A percentile compares a stretch with the other conserved stretches of the same genome.
Evolutionary conservation across 768 basidiomycete species (phyloP).

Genomic region (Mycena polygramma): DNA sequence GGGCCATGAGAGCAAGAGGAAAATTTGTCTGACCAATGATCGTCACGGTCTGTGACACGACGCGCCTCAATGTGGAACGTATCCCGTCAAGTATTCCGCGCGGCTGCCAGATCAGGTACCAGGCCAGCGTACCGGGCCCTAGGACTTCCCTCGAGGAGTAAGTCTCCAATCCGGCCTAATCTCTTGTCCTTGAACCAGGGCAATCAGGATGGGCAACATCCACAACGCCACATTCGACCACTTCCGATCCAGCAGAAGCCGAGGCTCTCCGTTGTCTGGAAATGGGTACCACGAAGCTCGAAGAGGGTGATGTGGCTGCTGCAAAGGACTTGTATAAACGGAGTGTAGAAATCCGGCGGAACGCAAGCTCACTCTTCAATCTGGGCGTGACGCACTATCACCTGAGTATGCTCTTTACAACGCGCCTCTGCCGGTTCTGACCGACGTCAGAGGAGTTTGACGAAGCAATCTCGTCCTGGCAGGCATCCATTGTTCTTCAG

Average conservation of each 20-base stretch:
- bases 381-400: conserved; percentile 92
- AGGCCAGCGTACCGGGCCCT: conserved; percentile 36
- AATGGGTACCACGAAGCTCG: conserved; percentile 85
- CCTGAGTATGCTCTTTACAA: conserved; percentile 70
- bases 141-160: conserved; percentile 46
- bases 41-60: not conserved
- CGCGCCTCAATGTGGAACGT: conserved; percentile 2
- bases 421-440: conserved; percentile 26
- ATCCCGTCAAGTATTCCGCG: not conserved
- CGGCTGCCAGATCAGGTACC: not conserved
- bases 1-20: conserved; percentile 9
- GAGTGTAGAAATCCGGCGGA: conserved; percentile 84
- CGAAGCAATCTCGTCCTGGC: conserved; percentile 88
- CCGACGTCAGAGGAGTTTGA: conserved; percentile 81
- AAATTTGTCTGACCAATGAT: not conserved
- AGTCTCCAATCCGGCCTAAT: conserved; percentile 33
- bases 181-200: conserved; percentile 13
- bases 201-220: conserved; percentile 83
- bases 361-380: conserved; percentile 87
- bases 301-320: conserved; percentile 86
- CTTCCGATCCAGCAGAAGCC: conserved; percentile 84
- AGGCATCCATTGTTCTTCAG: conserved; percentile 84
- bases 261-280: conserved; percentile 86
- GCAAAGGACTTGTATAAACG: conserved; percentile 84
- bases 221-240: conserved; percentile 83